A percentile compares a stretch with the other conserved stretches of the same genome.
These are phyloP conservation scores for Penicillium flavigenum DNA, from an alignment of 495 filamentous ascomycete genomes.

Conservation along the genomic window DNA sequence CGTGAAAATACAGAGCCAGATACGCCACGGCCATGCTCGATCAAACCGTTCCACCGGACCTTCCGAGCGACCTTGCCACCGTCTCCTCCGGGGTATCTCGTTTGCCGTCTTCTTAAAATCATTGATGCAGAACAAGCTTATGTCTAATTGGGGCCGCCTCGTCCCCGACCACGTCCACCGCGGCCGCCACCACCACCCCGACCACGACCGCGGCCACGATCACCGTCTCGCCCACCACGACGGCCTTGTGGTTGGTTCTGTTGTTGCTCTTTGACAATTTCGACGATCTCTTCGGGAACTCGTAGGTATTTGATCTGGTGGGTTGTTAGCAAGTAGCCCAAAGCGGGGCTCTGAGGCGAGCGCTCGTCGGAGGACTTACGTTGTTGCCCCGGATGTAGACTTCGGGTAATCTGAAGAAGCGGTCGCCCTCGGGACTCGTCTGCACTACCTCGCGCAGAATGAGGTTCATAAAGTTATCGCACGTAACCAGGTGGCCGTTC, in stretches of 20 bases:
- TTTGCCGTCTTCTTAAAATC: slow-evolving; percentile 28
- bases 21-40: slow-evolving; percentile 49
- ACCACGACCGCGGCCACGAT: slow-evolving; percentile 55
- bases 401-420: slow-evolving; percentile 85
- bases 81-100: slow-evolving; percentile 46
- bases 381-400: slow-evolving; percentile 97
- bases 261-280: slow-evolving; percentile 88
- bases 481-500: slow-evolving; percentile 92
- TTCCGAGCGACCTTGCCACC: slow-evolving; percentile 31
- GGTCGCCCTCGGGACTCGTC: slow-evolving; percentile 91
- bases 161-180: slow-evolving; percentile 52
- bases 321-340: neutral
- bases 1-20: slow-evolving; percentile 46
- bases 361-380: slow-evolving; percentile 49
- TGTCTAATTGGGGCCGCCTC: slow-evolving; percentile 32
- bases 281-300: slow-evolving; percentile 93
- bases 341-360: slow-evolving; percentile 3
- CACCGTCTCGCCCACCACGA: slow-evolving; percentile 65
- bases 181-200: slow-evolving; percentile 51
- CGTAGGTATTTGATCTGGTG: slow-evolving; percentile 95
- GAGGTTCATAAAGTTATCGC: slow-evolving; percentile 99
- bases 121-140: slow-evolving; percentile 19
- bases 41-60: slow-evolving; percentile 35
- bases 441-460: slow-evolving; percentile 97
- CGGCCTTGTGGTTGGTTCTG: slow-evolving; percentile 63